Evolutionary conservation across 2,329 filamentous ascomycete genomes (phyloP).

Genomic region (Stagonosporopsis cucurbitacearum): DNA sequence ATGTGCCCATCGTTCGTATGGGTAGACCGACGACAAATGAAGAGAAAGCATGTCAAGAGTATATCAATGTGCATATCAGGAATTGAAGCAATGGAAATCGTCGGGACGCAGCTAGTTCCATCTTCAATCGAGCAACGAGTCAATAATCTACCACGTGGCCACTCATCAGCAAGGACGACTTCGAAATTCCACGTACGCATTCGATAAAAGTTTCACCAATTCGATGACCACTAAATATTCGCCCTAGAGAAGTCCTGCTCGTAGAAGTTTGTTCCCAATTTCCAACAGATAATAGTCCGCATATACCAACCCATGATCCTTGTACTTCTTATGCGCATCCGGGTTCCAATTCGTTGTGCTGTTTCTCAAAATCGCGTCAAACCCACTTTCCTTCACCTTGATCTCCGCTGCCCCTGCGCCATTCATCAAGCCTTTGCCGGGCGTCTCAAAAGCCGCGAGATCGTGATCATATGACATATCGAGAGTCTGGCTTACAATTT

Average conservation of each 20-base stretch:
- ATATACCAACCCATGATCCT: slow-evolving; percentile 58
- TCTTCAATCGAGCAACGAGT: background rate
- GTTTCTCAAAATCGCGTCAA: slow-evolving; percentile 56
- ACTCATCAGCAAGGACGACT: background rate
- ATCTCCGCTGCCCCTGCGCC: slow-evolving; percentile 21
- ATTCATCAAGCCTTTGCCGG: slow-evolving; percentile 21
- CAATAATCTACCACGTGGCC: background rate
- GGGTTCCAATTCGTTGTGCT: slow-evolving; percentile 58
- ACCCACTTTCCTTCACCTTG: slow-evolving; percentile 36
- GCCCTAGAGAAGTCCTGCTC: slow-evolving; percentile 36
- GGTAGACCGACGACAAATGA: background rate
- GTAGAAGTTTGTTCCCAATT: slow-evolving; percentile 56
- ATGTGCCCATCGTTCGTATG: slow-evolving; percentile 24
- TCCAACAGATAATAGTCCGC: slow-evolving; percentile 59
- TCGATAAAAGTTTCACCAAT: background rate
- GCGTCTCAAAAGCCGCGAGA: slow-evolving; percentile 31
- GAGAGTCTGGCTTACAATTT: slow-evolving; percentile 36
- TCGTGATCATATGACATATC: slow-evolving; percentile 41
- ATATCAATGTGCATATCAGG: background rate
- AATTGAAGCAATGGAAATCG: background rate
- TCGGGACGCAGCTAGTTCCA: background rate
- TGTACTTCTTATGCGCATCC: slow-evolving; percentile 54
- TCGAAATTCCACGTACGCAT: background rate
- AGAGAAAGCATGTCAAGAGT: background rate
- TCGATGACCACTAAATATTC: background rate